Base-by-base conservation (phyloP, 2,329 filamentous ascomycete species). In the Pseudogymnoascus sp. region DNA sequence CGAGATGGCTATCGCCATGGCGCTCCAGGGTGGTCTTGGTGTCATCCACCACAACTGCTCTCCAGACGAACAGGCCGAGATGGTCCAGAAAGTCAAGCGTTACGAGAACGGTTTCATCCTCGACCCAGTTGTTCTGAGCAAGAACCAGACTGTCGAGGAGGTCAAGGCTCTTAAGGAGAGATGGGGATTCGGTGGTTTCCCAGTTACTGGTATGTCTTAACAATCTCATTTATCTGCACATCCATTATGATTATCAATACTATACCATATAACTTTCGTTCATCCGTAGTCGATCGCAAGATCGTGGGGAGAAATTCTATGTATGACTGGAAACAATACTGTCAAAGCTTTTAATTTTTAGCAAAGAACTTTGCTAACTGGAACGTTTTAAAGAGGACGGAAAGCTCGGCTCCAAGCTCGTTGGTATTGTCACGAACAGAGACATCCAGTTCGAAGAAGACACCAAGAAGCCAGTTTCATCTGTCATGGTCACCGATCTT, bases 41-140 rank as follows among this genome's bases (percentile, higher is more conserved):
- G 92, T 99, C 70, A 96, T 99, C 69, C 94, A 99, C 82, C 94
- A 99, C 85, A 99, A 99, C 82, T 99, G 94, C 84, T 94, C 92
- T n/a, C 85, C 92, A 31, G 91, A 97, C 29, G 90, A 90, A 62
- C 94, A 99, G 81, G 94, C 94, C 68, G 92, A 96, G 80, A 99
- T 99, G 94, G 90, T 99, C 69, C 86, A 91, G 77, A 97, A 97
- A 82, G 94, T 99, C 71, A 99, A 99, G 88, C 86, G 94, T 72
- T 99, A 92, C 77, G 94, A 99, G 81, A 99, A 99, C 80, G 94
- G 94, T 70, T 99, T 99, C 82, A 99, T 99, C 74, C 82, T 91
- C 55, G 95, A 99, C 73, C 94, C 94, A 45, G 86, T 99, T 63
- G 92, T 97, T 72, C 90, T 99, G 70, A 88, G 85, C 71, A 89